phyloP scores from a whole-genome alignment of 228 moss, liverwort and hornwort species.

The Sphagnum fallax region DNA sequence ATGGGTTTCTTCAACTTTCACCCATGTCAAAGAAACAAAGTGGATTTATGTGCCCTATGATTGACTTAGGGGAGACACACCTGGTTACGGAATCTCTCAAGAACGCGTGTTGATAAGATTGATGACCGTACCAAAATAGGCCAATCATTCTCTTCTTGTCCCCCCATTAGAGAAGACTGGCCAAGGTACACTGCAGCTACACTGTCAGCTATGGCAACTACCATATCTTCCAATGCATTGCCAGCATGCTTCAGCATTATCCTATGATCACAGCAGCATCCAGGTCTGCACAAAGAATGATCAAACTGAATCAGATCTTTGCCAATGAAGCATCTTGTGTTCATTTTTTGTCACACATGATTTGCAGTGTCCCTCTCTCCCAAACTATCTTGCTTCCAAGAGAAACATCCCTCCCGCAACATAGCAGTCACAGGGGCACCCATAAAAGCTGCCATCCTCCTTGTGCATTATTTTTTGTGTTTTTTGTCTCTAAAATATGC shows the following conservation, averaged over 20 bases:
- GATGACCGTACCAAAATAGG: slow-evolving; percentile 70
- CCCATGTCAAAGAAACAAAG: too few relatives aligned
- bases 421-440: neutral
- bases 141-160: slow-evolving; percentile 66
- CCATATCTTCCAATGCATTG: slow-evolving; percentile 73
- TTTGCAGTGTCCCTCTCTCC: too few relatives aligned
- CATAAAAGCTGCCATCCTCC: neutral
- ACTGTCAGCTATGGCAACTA: slow-evolving; percentile 72
- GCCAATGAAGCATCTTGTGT: too few relatives aligned
- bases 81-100: slow-evolving; percentile 96
- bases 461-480: too few relatives aligned
- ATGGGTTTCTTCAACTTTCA: neutral
- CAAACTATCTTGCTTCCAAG: too few relatives aligned
- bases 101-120: slow-evolving; percentile 79
- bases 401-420: neutral
- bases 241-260: slow-evolving; percentile 54
- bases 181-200: slow-evolving; percentile 76
- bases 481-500: too few relatives aligned
- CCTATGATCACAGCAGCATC: slow-evolving; percentile 65
- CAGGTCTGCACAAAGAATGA: slow-evolving; percentile 35
- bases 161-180: slow-evolving; percentile 50
- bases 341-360: too few relatives aligned
- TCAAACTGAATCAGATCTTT: neutral
- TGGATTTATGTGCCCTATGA: too few relatives aligned
- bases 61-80: slow-evolving; percentile 14